Percentiles rank a stretch among this genome's conserved stretches.
Conservation (phyloP, 1,284 basidiomycete genomes). For the Vanrija sp. region DNA sequence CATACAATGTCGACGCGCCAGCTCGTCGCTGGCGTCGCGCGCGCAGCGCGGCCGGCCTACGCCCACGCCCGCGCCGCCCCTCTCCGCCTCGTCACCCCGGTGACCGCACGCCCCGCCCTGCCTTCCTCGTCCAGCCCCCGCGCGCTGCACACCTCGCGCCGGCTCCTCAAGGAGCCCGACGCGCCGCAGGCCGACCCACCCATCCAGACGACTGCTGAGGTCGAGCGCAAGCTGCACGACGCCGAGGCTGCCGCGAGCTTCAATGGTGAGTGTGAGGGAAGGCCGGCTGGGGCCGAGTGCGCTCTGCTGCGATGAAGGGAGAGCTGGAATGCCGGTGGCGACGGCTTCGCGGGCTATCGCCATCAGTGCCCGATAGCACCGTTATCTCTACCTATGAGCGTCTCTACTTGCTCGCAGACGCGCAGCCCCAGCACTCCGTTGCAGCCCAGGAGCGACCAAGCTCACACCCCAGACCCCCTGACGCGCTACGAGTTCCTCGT, state of each 20-base stretch:
- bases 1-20: conserved; percentile 5
- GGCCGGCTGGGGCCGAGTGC: too few relatives aligned
- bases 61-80: neutral
- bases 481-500: conserved; percentile 72
- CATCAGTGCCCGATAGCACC: neutral
- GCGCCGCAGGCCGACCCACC: too few relatives aligned
- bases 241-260: conserved; percentile 14
- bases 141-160: conserved; percentile 3
- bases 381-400: neutral
- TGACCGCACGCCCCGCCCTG: neutral
- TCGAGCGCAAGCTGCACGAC: conserved; percentile 13
- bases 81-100: neutral
- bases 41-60: neutral
- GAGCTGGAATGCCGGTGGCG: neutral
- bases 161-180: neutral
- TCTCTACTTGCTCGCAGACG: neutral
- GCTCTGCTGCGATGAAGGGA: too few relatives aligned
- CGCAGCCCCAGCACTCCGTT: neutral
- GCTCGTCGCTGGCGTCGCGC: conserved; percentile 1
- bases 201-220: neutral
- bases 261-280: conserved; percentile 4
- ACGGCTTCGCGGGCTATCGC: neutral
- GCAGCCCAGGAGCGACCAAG: neutral
- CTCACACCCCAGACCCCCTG: conserved; percentile 33
- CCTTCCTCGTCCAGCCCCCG: conserved; percentile 1